A percentile compares a stretch with the other conserved stretches of the same genome.
phyloP scores from a whole-genome alignment of 805 yeast species.

The Maudiozyma bulderi region DNA sequence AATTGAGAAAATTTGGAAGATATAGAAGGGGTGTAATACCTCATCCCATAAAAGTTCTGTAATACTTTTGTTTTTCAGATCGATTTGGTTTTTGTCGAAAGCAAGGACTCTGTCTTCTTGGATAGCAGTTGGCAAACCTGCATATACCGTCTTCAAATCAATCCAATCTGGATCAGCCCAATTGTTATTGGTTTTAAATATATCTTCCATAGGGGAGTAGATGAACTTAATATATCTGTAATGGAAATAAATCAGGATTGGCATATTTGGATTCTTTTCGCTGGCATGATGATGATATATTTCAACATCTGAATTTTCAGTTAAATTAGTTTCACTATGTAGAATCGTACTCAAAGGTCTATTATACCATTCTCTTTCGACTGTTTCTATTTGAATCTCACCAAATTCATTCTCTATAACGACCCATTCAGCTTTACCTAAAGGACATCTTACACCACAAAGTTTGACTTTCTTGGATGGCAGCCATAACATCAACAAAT shows the following conservation, averaged over 20 bases:
- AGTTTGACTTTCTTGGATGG: constrained; percentile 64
- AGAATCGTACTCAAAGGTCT: constrained; percentile 65
- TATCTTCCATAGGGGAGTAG: constrained; percentile 80
- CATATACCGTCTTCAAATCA: constrained; percentile 40
- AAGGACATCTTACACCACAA: constrained; percentile 54
- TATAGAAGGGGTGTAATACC: constrained; percentile 88
- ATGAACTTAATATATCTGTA: constrained; percentile 78
- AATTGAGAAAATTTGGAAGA: constrained; percentile 89
- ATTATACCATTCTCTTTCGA: constrained; percentile 54
- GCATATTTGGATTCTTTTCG: constrained; percentile 39
- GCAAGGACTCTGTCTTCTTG: constrained; percentile 62
- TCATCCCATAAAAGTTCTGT: constrained; percentile 68
- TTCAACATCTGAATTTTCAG: constrained; percentile 4
- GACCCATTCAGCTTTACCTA: constrained; percentile 85
- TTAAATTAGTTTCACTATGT: constrained; percentile 20
- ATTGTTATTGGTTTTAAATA: constrained; percentile 70
- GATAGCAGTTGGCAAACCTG: constrained; percentile 60
- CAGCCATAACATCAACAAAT: constrained; percentile 72
- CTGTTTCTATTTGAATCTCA: constrained; percentile 53
- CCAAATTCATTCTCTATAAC: constrained; percentile 93
- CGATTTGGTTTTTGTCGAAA: constrained; percentile 70
- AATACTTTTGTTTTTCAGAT: constrained; percentile 63
- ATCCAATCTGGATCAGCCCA: constrained; percentile 85
- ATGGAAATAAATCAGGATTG: constrained; percentile 58
- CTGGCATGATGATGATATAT: constrained; percentile 16